Base-by-base conservation (phyloP, 306 rosid species). In the Crotalaria pallida region DNA sequence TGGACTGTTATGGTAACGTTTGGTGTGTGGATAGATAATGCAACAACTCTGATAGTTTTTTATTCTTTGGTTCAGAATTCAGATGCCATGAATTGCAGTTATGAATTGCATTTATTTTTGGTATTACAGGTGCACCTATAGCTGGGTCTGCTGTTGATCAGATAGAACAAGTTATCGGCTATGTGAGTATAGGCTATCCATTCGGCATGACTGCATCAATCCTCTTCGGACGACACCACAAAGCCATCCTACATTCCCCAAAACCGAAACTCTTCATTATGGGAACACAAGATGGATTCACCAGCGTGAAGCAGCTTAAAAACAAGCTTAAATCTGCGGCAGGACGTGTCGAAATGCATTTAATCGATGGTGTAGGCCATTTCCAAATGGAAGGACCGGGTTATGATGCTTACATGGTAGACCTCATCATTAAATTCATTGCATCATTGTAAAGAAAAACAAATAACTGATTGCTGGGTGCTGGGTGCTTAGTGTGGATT, bases 351-450 rank as follows among this genome's bases (percentile, higher is more conserved):
- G 96, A 89, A 68, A 86, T 81, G 2, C 88, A 86, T 69, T 79
- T 95, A 15, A 80, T 95, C 19, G 97, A 89, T 70, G 99, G 97
- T 15, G 88, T 52, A 17, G 59, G 97, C 43, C 97, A 91, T 53
- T 95, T 95, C 75, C 91, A 91, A 73, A 91, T 95, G 99, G 99
- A 91, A 83, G 99, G 96, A 18, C 89, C 96, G 31, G 86, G 33
- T 51, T 89, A 74, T 65, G 97, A 95, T 75, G 82, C 86, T 69
- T 80, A 86, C 52, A 91, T 91, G 96, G 91, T 87, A 61, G 82
- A 87, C 84, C 86, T 82, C 69, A 84, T 91, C 19, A 27, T 83
- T 43, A 60, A 80, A 40, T 91, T 91, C 64, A 64, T 79, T 73
- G 47, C 78, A 36, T 87, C 96, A 5, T 79, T 89, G 71, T 80